Conservation (phyloP, 2,329 filamentous ascomycete species). For the Sporothrix inflata region DNA sequence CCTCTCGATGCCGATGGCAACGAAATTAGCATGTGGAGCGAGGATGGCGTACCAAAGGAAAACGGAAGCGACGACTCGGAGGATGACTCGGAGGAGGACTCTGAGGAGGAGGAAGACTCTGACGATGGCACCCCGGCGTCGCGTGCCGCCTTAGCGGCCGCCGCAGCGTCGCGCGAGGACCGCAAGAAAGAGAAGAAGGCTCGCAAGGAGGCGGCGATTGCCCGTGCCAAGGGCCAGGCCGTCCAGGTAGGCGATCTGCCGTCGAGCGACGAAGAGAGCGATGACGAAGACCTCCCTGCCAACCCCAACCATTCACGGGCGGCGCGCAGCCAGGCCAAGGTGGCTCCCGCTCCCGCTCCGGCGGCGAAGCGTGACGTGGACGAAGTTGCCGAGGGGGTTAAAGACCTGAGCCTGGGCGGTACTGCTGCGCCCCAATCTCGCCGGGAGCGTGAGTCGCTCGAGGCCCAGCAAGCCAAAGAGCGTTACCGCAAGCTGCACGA, state of each 20-base stretch:
- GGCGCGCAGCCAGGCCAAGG: constrained; percentile 60
- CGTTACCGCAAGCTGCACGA: constrained; percentile 89
- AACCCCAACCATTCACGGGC: constrained; percentile 93
- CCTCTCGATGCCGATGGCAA: constrained; percentile 89
- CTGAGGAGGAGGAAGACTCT: constrained; percentile 53
- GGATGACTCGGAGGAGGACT: constrained; percentile 56
- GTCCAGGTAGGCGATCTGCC: constrained; percentile 87
- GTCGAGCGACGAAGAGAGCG: constrained; percentile 63
- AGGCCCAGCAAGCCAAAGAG: constrained; percentile 87
- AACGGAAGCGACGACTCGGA: constrained; percentile 50
- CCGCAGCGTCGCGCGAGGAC: constrained; percentile 72
- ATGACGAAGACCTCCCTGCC: constrained; percentile 68
- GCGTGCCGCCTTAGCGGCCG: constrained; percentile 46
- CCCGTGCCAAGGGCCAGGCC: constrained; percentile 68
- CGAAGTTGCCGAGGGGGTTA: constrained; percentile 57
- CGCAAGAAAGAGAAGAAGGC: constrained; percentile 92
- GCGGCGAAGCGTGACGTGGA: constrained; percentile 45
- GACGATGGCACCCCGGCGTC: constrained; percentile 53
- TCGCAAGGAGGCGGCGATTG: constrained; percentile 57
- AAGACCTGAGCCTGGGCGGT: constrained; percentile 54
- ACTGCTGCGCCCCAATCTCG: constrained; percentile 45
- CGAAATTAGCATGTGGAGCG: constrained; percentile 84
- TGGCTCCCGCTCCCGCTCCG: constrained; percentile 37
- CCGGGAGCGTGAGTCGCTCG: constrained; percentile 71
- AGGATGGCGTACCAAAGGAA: constrained; percentile 50